A percentile compares a stretch with the other conserved stretches of the same genome.
Conservation (phyloP, 192 early-diverging fungal species). For the Coemansia sp. region DNA sequence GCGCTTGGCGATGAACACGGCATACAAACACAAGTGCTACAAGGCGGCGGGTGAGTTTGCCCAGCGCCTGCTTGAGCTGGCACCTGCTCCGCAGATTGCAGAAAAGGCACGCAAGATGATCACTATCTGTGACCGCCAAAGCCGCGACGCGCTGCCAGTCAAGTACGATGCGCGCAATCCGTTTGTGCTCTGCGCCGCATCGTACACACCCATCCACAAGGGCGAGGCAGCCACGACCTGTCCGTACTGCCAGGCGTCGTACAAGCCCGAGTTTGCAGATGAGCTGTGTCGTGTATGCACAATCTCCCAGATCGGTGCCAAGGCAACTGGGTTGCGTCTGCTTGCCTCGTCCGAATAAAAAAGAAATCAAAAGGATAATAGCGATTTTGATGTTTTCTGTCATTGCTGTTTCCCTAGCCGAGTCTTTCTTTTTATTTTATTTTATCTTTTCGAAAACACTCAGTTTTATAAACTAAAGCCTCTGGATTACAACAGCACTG, state of each 20-base stretch:
- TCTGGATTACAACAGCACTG: constrained; percentile 13
- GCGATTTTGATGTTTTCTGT: background rate
- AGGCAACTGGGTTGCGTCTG: constrained; percentile 68
- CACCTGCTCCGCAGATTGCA: constrained; percentile 72
- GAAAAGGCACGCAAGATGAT: constrained; percentile 80
- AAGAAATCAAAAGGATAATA: too few relatives aligned
- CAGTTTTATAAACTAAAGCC: background rate
- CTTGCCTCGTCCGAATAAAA: constrained; percentile 22
- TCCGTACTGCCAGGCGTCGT: constrained; percentile 84
- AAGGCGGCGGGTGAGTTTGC: constrained; percentile 85
- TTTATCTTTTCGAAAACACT: background rate
- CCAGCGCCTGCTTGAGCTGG: constrained; percentile 84
- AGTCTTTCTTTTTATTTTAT: background rate
- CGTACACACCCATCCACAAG: constrained; percentile 87
- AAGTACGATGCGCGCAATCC: constrained; percentile 97
- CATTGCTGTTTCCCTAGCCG: background rate
- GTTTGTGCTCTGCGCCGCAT: constrained; percentile 81
- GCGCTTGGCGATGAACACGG: constrained; percentile 81
- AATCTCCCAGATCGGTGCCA: constrained; percentile 77
- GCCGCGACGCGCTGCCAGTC: constrained; percentile 75
- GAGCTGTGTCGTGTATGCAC: constrained; percentile 85
- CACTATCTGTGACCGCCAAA: constrained; percentile 71
- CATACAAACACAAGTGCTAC: constrained; percentile 82
- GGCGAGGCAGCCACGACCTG: constrained; percentile 79
- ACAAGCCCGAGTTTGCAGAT: constrained; percentile 78